These are phyloP conservation scores for Articulospora tetracladia DNA, from an alignment of 495 filamentous ascomycete genomes.

Conservation along the genomic window DNA sequence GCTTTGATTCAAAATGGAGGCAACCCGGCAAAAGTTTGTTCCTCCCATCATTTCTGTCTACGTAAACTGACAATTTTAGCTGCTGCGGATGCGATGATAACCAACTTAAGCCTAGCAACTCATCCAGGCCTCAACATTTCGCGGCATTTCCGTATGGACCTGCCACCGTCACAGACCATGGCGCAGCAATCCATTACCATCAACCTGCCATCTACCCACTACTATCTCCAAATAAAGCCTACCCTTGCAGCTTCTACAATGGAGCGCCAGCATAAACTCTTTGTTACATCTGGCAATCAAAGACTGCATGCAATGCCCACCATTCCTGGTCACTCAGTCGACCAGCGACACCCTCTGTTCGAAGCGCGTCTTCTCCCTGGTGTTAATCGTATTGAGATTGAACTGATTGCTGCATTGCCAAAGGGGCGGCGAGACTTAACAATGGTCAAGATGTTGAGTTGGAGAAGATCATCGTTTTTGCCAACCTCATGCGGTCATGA, in stretches of 20 bases:
- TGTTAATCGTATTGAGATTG: constrained; percentile 61
- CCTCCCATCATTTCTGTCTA: constrained; percentile 21
- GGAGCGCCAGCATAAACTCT: constrained; percentile 59
- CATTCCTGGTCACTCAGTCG: constrained; percentile 41
- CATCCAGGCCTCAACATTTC: constrained; percentile 58
- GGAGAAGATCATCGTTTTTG: constrained; percentile 63
- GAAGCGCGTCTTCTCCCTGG: constrained; percentile 58
- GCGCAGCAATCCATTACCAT: constrained; percentile 67
- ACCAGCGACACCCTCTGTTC: constrained; percentile 45
- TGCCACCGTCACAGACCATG: constrained; percentile 56
- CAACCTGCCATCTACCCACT: constrained; percentile 57
- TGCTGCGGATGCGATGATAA: constrained; percentile 57
- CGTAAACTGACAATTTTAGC: constrained; percentile 27
- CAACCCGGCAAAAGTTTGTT: constrained; percentile 51
- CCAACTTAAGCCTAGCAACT: constrained; percentile 59
- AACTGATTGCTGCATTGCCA: constrained; percentile 59
- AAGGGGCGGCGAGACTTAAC: constrained; percentile 47
- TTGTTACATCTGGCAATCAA: constrained; percentile 51
- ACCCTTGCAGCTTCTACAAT: constrained; percentile 47
- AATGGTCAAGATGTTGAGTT: constrained; percentile 59
- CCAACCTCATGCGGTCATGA: constrained; percentile 42
- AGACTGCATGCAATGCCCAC: constrained; percentile 40
- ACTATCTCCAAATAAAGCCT: constrained; percentile 61
- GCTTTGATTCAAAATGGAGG: constrained; percentile 30
- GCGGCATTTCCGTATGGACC: constrained; percentile 47